These are phyloP conservation scores for Diplocarpon rosae DNA, from an alignment of 2,329 filamentous ascomycete species.

Conservation along the genomic window DNA sequence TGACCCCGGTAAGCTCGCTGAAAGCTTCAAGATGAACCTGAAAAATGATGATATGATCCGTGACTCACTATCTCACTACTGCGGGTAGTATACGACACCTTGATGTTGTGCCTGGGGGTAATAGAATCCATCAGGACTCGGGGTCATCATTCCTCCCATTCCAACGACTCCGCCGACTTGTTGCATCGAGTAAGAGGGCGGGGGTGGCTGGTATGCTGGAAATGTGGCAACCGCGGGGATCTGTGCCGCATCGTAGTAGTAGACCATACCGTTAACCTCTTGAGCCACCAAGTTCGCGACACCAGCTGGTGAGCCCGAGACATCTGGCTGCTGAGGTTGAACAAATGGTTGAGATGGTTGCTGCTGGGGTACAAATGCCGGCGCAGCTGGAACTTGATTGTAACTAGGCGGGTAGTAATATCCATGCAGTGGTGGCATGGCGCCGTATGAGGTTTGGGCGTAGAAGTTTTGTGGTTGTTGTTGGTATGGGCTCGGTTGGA, in stretches of 20 bases:
- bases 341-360: constrained; percentile 19
- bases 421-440: constrained; percentile 44
- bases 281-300: constrained; percentile 61
- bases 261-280: constrained; percentile 91
- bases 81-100: constrained; percentile 50
- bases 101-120: constrained; percentile 43
- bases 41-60: constrained; percentile 9
- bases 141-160: constrained; percentile 74
- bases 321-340: constrained; percentile 25
- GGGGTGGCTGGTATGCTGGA: constrained; percentile 36
- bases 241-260: constrained; percentile 80
- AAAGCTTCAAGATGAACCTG: constrained; percentile 24
- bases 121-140: constrained; percentile 59
- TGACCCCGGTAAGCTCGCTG: constrained; percentile 21
- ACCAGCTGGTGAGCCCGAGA: constrained; percentile 34
- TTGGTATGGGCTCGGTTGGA: constrained; percentile 64
- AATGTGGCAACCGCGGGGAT: constrained; percentile 36
- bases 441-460: constrained; percentile 37
- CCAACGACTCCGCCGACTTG: constrained; percentile 45
- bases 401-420: constrained; percentile 59
- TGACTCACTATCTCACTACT: constrained; percentile 31
- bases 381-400: constrained; percentile 27
- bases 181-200: constrained; percentile 43
- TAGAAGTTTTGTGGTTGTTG: constrained; percentile 45
- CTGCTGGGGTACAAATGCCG: constrained; percentile 22